Percentiles rank a stretch among this genome's conserved stretches.
Conservation (phyloP, 192 early-diverging fungal genomes). For the Coemansia sp. region DNA sequence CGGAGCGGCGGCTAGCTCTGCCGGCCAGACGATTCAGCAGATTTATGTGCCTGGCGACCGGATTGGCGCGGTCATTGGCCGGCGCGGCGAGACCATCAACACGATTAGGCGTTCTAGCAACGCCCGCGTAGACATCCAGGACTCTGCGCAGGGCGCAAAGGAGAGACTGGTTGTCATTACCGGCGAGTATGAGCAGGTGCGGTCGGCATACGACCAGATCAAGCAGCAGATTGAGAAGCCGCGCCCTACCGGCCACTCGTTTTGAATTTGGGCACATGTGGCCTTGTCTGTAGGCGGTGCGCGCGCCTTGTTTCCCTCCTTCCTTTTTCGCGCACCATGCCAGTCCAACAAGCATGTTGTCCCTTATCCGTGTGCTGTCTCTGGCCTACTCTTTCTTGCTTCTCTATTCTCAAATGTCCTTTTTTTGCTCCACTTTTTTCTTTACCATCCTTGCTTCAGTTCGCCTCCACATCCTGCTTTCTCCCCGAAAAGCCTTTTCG, state of each 20-base stretch:
- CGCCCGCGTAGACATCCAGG: slow-evolving; percentile 50
- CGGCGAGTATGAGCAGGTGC: slow-evolving; percentile 48
- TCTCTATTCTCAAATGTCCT: slow-evolving; percentile 3
- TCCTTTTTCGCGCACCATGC: neutral
- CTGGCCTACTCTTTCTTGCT: neutral
- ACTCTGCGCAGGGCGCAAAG: slow-evolving; percentile 41
- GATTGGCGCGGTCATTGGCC: slow-evolving; percentile 49
- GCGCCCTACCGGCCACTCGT: slow-evolving; percentile 14
- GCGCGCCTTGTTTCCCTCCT: neutral
- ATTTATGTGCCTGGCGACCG: slow-evolving; percentile 49
- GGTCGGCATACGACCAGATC: slow-evolving; percentile 46
- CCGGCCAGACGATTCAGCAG: slow-evolving; percentile 47
- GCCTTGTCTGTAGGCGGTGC: neutral
- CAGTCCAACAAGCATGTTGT: neutral
- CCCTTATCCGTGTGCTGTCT: neutral
- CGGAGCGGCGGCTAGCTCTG: neutral
- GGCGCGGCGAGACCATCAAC: slow-evolving; percentile 51
- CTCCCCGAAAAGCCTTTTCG: neutral
- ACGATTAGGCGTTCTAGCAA: slow-evolving; percentile 38
- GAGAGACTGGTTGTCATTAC: slow-evolving; percentile 46
- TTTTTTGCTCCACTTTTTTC: neutral
- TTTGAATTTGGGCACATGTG: neutral
- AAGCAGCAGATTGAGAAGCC: slow-evolving; percentile 41
- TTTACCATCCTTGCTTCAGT: neutral
- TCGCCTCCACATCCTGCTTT: neutral